Evolutionary conservation across 2,329 filamentous ascomycete species (phyloP).

Genomic region (Ceratocystis cubensis): DNA sequence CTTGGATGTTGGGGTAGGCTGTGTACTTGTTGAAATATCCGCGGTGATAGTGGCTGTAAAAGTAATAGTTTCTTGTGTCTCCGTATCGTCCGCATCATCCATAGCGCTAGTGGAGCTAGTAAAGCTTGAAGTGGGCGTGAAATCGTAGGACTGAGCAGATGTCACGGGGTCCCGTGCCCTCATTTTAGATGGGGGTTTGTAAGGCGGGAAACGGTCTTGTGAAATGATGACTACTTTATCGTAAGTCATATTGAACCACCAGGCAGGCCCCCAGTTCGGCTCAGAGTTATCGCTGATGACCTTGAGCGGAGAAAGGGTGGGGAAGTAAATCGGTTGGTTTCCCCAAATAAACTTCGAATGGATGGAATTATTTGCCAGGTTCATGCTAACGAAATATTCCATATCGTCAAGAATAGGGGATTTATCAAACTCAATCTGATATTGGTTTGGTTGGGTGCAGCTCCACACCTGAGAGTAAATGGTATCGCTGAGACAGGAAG

Average conservation of each 20-base stretch:
- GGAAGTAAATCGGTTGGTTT: constrained; percentile 39
- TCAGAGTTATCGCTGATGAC: constrained; percentile 43
- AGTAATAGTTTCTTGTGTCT: constrained; percentile 21
- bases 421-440: constrained; percentile 33
- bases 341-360: constrained; percentile 37
- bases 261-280: constrained; percentile 39
- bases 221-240: constrained; percentile 45
- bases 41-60: constrained; percentile 15
- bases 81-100: constrained; percentile 20
- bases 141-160: neutral
- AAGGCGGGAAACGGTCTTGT: constrained; percentile 30
- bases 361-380: constrained; percentile 31
- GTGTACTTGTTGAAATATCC: constrained; percentile 12
- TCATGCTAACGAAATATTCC: constrained; percentile 33
- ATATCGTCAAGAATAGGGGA: constrained; percentile 25
- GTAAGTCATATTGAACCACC: constrained; percentile 40
- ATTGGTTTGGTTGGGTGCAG: constrained; percentile 42
- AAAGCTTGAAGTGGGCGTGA: constrained; percentile 7
- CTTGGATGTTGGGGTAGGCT: neutral
- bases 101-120: constrained; percentile 4
- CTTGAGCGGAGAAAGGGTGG: constrained; percentile 30
- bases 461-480: constrained; percentile 49
- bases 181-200: constrained; percentile 20
- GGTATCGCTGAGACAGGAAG: constrained; percentile 45
- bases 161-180: constrained; percentile 22